phyloP scores from a whole-genome alignment of 2,329 filamentous ascomycete species.

The Cladophialophora carrionii region DNA sequence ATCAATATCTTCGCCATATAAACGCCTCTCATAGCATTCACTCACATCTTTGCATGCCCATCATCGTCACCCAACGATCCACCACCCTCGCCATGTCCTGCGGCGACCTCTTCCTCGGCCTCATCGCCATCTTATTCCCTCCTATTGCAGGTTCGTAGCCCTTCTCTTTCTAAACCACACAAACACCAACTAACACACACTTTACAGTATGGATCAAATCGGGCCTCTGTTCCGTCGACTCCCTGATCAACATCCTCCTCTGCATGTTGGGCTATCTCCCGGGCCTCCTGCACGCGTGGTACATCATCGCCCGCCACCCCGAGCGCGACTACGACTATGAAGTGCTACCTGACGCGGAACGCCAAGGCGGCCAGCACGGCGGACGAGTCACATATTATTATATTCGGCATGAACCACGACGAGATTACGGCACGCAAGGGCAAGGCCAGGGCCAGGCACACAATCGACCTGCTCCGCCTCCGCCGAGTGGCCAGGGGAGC shows the following conservation, averaged over 20 bases:
- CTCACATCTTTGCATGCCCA: slow-evolving; percentile 4
- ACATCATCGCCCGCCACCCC: slow-evolving; percentile 91
- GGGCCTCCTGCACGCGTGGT: slow-evolving; percentile 93
- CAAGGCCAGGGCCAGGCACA: slow-evolving; percentile 32
- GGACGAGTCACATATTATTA: slow-evolving; percentile 75
- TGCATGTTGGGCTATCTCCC: slow-evolving; percentile 78
- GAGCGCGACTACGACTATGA: slow-evolving; percentile 67
- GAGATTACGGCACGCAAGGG: slow-evolving; percentile 49
- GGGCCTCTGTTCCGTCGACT: slow-evolving; percentile 89
- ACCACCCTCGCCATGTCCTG: slow-evolving; percentile 42
- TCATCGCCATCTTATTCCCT: slow-evolving; percentile 50
- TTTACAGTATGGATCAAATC: slow-evolving; percentile 88
- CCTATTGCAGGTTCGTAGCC: slow-evolving; percentile 55
- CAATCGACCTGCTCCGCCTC: slow-evolving; percentile 38
- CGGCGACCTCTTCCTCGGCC: slow-evolving; percentile 44
- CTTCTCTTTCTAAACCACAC: slow-evolving; percentile 1
- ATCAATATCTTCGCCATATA: background rate
- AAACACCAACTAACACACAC: slow-evolving; percentile 4
- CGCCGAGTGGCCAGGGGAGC: slow-evolving; percentile 37
- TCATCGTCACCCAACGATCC: slow-evolving; percentile 6
- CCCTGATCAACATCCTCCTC: slow-evolving; percentile 91
- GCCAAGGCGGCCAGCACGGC: slow-evolving; percentile 25
- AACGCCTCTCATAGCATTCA: background rate
- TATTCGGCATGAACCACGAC: slow-evolving; percentile 57
- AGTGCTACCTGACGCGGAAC: slow-evolving; percentile 67